phyloP scores from a whole-genome alignment of 1,139 yeast species.

The Scheffersomyces quercinus region DNA sequence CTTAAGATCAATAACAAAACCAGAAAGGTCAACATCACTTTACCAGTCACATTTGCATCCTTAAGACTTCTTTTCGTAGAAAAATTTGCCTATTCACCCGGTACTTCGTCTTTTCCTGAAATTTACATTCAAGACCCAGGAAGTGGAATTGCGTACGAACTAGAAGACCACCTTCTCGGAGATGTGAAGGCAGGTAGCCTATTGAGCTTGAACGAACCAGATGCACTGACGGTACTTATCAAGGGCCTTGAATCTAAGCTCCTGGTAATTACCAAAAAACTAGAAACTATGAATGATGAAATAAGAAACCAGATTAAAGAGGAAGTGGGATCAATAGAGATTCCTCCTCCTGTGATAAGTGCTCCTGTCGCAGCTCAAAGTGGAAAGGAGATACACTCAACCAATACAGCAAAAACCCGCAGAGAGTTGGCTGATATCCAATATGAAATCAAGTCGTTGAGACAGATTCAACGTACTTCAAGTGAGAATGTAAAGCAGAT shows the following conservation, averaged over 20 bases:
- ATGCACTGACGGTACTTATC: conserved; percentile 16
- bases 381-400: conserved; percentile 1
- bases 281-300: conserved; percentile 28
- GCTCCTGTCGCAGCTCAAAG: conserved; percentile 3
- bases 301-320: conserved; percentile 24
- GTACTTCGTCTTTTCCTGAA: conserved; percentile 72
- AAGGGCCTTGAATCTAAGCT: conserved; percentile 30
- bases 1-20: conserved; percentile 59
- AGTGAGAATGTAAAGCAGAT: conserved; percentile 43
- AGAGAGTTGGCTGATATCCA: conserved; percentile 40
- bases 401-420: neutral
- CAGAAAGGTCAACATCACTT: conserved; percentile 56
- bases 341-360: conserved; percentile 14
- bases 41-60: conserved; percentile 61
- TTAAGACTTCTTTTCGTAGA: conserved; percentile 78
- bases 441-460: conserved; percentile 62
- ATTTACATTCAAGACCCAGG: conserved; percentile 69
- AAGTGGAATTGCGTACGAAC: conserved; percentile 67
- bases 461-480: conserved; percentile 55
- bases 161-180: conserved; percentile 65
- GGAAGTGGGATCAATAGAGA: conserved; percentile 23
- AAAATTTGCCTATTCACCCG: conserved; percentile 82
- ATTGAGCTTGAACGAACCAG: conserved; percentile 52
- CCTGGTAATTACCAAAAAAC: conserved; percentile 26
- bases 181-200: conserved; percentile 65